Conservation (phyloP, 2,329 filamentous ascomycete genomes). For the Microsporum canis region DNA sequence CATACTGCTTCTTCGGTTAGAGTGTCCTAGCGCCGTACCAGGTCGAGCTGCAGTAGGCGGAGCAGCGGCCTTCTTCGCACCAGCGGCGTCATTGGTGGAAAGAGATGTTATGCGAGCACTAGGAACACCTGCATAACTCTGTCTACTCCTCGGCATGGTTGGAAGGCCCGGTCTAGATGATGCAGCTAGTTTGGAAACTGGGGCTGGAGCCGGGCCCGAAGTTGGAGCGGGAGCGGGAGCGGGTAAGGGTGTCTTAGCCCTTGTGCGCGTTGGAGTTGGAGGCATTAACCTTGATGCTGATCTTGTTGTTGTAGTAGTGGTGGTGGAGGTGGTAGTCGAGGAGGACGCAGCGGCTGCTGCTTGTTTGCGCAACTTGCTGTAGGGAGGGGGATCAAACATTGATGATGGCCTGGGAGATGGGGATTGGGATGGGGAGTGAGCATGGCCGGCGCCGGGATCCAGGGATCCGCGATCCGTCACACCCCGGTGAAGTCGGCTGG, state of each 20-base stretch:
- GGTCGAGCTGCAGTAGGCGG: conserved; percentile 15
- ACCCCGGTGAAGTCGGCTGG: conserved; percentile 21
- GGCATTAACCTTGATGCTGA: conserved; percentile 11
- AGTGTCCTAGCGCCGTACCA: conserved; percentile 31
- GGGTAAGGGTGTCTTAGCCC: background rate
- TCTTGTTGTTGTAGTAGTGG: conserved; percentile 15
- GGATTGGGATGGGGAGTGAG: conserved; percentile 21
- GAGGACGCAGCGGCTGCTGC: conserved; percentile 2
- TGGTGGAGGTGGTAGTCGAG: background rate
- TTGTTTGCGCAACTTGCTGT: conserved; percentile 29
- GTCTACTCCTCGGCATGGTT: conserved; percentile 27
- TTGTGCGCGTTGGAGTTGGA: conserved; percentile 13
- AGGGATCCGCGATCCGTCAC: background rate
- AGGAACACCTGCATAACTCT: conserved; percentile 29
- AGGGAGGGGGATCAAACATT: conserved; percentile 32
- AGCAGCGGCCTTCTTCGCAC: conserved; percentile 2
- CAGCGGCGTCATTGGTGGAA: background rate
- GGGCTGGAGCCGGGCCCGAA: background rate
- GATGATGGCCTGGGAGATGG: conserved; percentile 22
- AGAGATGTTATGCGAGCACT: conserved; percentile 11
- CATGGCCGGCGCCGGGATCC: conserved; percentile 1
- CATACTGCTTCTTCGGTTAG: conserved; percentile 30
- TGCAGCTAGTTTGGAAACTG: background rate
- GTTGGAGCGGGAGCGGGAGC: background rate
- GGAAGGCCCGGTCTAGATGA: conserved; percentile 10